A percentile compares a stretch with the other conserved stretches of the same genome.
phyloP scores from a whole-genome alignment of 1,284 basidiomycete genomes.

The Trichosporon asahii region DNA sequence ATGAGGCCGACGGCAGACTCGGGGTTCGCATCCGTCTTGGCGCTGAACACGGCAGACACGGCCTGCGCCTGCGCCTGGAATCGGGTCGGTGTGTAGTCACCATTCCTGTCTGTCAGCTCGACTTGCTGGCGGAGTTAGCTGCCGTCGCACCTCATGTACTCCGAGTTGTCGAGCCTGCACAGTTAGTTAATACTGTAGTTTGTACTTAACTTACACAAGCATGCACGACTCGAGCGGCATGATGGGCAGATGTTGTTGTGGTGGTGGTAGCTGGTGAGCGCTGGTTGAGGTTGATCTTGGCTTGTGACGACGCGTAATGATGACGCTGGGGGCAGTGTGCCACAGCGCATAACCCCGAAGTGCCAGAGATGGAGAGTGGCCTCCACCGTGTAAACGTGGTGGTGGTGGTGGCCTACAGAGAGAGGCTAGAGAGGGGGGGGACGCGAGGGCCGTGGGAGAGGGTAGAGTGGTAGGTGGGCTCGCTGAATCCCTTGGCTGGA shows the following conservation, averaged over 20 bases:
- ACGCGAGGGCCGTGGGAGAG: background rate
- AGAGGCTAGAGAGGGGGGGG: no score
- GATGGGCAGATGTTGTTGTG: constrained; percentile 43
- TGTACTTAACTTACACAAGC: constrained; percentile 56
- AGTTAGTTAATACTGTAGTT: constrained; percentile 6
- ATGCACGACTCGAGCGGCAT: constrained; percentile 94
- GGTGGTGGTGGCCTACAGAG: no score
- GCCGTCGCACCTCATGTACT: constrained; percentile 69
- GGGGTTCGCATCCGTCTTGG: constrained; percentile 92
- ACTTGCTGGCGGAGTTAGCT: background rate
- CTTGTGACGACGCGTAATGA: constrained; percentile 14
- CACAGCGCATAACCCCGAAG: constrained; percentile 10
- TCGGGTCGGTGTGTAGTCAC: constrained; percentile 82
- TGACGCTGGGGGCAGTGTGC: constrained; percentile 11
- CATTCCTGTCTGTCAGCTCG: constrained; percentile 59
- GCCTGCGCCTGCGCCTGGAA: constrained; percentile 91
- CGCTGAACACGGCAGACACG: constrained; percentile 82
- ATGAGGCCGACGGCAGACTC: constrained; percentile 97
- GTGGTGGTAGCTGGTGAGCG: constrained; percentile 9
- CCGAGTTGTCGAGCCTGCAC: constrained; percentile 79
- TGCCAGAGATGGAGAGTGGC: background rate
- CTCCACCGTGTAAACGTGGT: background rate
- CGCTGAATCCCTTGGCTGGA: background rate
- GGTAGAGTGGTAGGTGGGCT: background rate
- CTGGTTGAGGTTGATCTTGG: background rate